Evolutionary conservation across 345 rosid genomes (phyloP).

Genomic region (Pugionium cornutum): DNA sequence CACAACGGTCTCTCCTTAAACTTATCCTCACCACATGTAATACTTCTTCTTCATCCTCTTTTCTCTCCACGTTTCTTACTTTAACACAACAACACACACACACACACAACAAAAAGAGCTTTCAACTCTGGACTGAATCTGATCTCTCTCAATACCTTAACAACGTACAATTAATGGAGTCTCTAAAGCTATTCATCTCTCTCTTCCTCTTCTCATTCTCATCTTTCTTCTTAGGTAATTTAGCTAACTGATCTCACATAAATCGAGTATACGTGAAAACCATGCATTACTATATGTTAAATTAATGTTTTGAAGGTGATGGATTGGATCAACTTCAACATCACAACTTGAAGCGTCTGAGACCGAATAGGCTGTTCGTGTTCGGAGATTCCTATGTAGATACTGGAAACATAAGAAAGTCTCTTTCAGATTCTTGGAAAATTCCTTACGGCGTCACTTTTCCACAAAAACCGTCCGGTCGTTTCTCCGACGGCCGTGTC

Average conservation of each 20-base stretch:
- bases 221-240: conserved; percentile 24
- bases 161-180: conserved; percentile 23
- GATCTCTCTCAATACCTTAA: conserved; percentile 12
- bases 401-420: conserved; percentile 51
- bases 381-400: conserved; percentile 70
- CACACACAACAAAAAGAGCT: conserved; percentile 11
- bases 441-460: conserved; percentile 58
- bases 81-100: conserved; percentile 14
- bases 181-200: conserved; percentile 10
- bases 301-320: conserved; percentile 27
- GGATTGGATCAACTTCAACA: conserved; percentile 28
- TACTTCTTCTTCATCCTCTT: conserved; percentile 26
- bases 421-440: conserved; percentile 50
- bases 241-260: not conserved
- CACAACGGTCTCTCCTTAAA: conserved; percentile 22
- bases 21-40: conserved; percentile 31
- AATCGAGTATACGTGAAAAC: not conserved
- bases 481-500: conserved; percentile 64
- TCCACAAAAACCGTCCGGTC: conserved; percentile 60
- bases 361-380: conserved; percentile 55
- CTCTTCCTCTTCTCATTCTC: conserved; percentile 26
- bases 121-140: conserved; percentile 14
- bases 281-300: not conserved
- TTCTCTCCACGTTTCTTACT: conserved; percentile 33
- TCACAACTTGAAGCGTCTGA: conserved; percentile 15